These are phyloP conservation scores for Pichia rugopelliculosa DNA, from an alignment of 805 yeast genomes.

Conservation along the genomic window DNA sequence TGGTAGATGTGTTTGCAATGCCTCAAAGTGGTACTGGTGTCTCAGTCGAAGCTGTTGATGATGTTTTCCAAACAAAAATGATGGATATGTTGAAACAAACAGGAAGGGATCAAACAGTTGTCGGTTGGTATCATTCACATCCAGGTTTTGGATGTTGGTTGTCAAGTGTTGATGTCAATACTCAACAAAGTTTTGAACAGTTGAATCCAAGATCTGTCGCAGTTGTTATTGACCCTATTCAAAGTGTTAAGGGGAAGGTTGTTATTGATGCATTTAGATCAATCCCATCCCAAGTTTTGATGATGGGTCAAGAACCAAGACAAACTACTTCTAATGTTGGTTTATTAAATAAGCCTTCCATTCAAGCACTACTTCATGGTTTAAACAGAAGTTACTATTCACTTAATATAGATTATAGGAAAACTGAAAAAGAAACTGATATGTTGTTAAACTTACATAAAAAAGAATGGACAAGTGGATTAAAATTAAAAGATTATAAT, in stretches of 20 bases:
- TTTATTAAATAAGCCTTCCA: constrained; percentile 88
- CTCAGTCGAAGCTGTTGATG: constrained; percentile 98
- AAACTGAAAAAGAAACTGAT: constrained; percentile 84
- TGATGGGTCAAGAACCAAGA: constrained; percentile 97
- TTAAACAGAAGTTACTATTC: constrained; percentile 95
- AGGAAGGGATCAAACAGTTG: constrained; percentile 98
- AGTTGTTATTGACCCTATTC: constrained; percentile 97
- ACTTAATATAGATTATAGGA: constrained; percentile 87
- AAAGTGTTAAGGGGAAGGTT: constrained; percentile 96
- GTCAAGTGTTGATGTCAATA: constrained; percentile 93
- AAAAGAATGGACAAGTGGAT: constrained; percentile 91
- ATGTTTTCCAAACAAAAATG: constrained; percentile 97
- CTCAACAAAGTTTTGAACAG: constrained; percentile 97
- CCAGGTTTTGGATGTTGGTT: constrained; percentile 99
- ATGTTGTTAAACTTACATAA: constrained; percentile 93
- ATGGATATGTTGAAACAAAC: constrained; percentile 99
- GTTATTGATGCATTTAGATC: constrained; percentile 97
- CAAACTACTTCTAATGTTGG: constrained; percentile 96
- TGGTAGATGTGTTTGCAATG: constrained; percentile 98
- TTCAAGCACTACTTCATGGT: constrained; percentile 95
- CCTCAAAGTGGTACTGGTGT: constrained; percentile 97
- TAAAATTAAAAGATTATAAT: constrained; percentile 68
- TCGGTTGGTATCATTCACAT: constrained; percentile 99
- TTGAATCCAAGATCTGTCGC: constrained; percentile 95
- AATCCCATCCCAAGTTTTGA: constrained; percentile 76